A percentile compares a stretch with the other conserved stretches of the same genome.
Evolutionary conservation across 1,284 basidiomycete genomes (phyloP).

Genomic region (Trametes sp.): DNA sequence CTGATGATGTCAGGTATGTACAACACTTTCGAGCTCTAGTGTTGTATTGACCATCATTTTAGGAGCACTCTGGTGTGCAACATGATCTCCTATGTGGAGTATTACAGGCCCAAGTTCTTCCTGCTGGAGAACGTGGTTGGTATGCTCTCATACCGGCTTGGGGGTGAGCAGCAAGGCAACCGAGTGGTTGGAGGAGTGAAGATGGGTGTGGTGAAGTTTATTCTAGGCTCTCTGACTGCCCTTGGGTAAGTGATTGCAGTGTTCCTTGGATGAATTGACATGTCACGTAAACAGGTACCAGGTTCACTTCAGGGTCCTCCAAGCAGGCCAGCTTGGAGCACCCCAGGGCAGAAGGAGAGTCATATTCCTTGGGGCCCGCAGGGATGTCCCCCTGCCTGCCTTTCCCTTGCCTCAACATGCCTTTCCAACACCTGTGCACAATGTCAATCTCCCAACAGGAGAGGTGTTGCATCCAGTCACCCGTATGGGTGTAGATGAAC

Average conservation of each 20-base stretch:
- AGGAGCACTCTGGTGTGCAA: constrained; percentile 71
- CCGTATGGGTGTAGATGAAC: constrained; percentile 26
- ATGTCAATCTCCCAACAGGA: constrained; percentile 50
- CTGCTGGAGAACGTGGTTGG: constrained; percentile 76
- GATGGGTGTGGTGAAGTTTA: constrained; percentile 70
- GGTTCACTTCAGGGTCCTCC: constrained; percentile 65
- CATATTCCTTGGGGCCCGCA: constrained; percentile 70
- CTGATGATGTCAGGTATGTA: constrained; percentile 63
- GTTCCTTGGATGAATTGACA: not conserved
- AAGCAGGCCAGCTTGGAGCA: constrained; percentile 73
- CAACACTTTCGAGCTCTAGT: not conserved
- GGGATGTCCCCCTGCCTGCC: constrained; percentile 60
- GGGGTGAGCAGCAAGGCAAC: constrained; percentile 37
- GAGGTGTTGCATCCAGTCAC: constrained; percentile 34
- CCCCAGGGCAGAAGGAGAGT: constrained; percentile 72
- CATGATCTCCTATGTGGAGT: constrained; percentile 79
- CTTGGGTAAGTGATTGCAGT: constrained; percentile 57
- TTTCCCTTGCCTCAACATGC: constrained; percentile 72
- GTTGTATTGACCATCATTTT: constrained; percentile 10
- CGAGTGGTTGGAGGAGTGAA: constrained; percentile 49
- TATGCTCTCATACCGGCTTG: constrained; percentile 55
- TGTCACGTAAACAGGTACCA: constrained; percentile 61
- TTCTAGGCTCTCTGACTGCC: constrained; percentile 60
- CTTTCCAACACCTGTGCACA: constrained; percentile 41
- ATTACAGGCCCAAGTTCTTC: constrained; percentile 67